Evolutionary conservation across 2,329 filamentous ascomycete species (phyloP).

Genomic region (Chrysosporium queenslandicum): DNA sequence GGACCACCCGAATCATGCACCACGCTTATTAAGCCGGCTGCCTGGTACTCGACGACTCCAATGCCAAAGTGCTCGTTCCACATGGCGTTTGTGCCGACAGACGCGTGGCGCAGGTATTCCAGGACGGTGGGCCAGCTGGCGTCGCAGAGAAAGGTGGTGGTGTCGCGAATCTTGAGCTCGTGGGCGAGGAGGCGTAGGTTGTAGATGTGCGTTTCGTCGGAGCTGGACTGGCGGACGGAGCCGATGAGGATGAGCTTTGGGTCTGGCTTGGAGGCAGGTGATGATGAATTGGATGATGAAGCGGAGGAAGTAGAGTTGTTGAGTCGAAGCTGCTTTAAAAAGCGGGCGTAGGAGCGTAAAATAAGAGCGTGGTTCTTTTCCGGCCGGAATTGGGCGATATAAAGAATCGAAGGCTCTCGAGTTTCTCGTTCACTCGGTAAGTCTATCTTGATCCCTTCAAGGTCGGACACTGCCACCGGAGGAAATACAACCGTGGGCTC

Average conservation of each 20-base stretch:
- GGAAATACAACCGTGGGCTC: constrained; percentile 67
- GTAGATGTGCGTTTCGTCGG: constrained; percentile 57
- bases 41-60: constrained; percentile 95
- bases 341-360: constrained; percentile 70
- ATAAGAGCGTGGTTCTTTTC: constrained; percentile 94
- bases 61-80: constrained; percentile 99
- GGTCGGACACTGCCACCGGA: constrained; percentile 78
- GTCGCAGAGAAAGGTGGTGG: constrained; percentile 80
- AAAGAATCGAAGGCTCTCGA: constrained; percentile 66
- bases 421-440: constrained; percentile 52
- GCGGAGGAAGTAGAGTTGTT: constrained; percentile 20
- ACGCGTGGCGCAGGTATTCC: constrained; percentile 63
- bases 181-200: constrained; percentile 75
- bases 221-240: constrained; percentile 64
- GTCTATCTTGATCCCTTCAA: constrained; percentile 65
- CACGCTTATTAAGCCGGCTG: constrained; percentile 82
- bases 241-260: constrained; percentile 76
- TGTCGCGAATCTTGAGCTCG: constrained; percentile 73
- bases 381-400: constrained; percentile 93
- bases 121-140: constrained; percentile 82
- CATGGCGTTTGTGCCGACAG: constrained; percentile 92
- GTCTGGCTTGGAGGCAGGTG: constrained; percentile 13
- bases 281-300: not conserved
- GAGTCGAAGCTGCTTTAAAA: constrained; percentile 49
- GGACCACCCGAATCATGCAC: constrained; percentile 91